These are phyloP conservation scores for Panicum virgatum DNA, from an alignment of 202 grass and related monocot genomes.

Conservation along the genomic window DNA sequence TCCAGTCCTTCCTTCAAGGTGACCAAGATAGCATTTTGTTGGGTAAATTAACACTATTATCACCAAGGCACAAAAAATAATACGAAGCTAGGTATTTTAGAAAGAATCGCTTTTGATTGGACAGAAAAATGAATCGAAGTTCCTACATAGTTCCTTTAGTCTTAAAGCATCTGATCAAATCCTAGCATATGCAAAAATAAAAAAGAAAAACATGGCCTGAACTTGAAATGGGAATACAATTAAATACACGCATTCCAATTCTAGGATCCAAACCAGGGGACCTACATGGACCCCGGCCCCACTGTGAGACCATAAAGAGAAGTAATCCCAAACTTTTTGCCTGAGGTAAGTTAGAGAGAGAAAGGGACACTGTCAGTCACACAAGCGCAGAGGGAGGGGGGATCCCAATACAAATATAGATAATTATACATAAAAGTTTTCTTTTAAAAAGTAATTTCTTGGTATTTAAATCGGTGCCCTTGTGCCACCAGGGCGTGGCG, in stretches of 20 bases:
- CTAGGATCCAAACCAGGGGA: background rate
- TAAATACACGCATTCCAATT: background rate
- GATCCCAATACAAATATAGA: background rate
- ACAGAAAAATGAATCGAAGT: no score
- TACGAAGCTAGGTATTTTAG: no score
- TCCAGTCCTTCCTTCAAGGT: no score
- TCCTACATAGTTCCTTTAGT: no score
- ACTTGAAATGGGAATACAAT: background rate
- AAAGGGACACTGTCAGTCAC: no score
- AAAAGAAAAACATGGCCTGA: background rate
- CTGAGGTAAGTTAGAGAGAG: background rate
- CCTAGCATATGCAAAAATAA: no score
- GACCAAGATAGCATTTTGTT: no score
- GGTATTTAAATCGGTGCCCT: constrained; percentile 19
- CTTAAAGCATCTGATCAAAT: no score
- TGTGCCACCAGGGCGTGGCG: constrained; percentile 26
- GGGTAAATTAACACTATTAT: no score
- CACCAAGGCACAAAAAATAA: no score
- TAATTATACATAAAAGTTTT: background rate
- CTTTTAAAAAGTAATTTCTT: background rate
- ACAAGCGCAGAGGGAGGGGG: background rate
- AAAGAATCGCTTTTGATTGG: no score
- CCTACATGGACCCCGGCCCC: background rate
- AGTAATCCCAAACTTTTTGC: background rate
- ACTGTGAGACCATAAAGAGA: background rate